Evolutionary conservation across 2,329 filamentous ascomycete genomes (phyloP), one percentile per base, ranked within the genome.

Genomic region (Cladosporium sp.): DNA sequence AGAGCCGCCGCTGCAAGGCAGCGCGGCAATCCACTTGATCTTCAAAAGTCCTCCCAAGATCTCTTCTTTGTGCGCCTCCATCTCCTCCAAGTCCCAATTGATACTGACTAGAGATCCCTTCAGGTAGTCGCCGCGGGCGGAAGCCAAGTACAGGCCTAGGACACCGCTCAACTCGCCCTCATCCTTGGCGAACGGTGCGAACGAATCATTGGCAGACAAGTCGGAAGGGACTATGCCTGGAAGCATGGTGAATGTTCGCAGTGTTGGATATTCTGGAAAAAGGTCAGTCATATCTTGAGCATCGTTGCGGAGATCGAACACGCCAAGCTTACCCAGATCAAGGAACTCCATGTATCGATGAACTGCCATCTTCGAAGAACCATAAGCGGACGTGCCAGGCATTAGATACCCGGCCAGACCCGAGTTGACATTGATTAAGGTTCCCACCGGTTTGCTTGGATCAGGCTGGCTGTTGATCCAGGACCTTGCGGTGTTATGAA

Each of bases 231-330:
- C 69, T 26, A 74, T 70, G 26, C 73, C 73, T 18, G 71, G 73
- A 44, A 70, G 67, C 14, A 75, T 33, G 1, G 67, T 69, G 56
- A 73, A 74, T 37, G 69, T 64, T 29, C 73, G 69, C 14, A 73
- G 62, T 3, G 69, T 62, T 3, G 70, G 69, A 50, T 71, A 66
- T 57, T 75, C 71, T 63, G 26, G 18, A 21, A 12, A 4, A 2
- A 18, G 8, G 26, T 40, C 18, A 29, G 28, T n/a, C 18, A 21
- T 6, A 1, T 6, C n/a, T 21, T 12, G 7, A n/a, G n/a, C 40
- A 46, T 5, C 3, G 11, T 14, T 35, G 33, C 5, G 14, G 12
- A 11, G 5, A 3, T 14, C 12, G 33, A 35, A 40, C 8, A 21
- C 2, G n/a, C 40, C 5, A 18, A 58, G n/a, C 37, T 50, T 40